Evolutionary conservation across 1,284 basidiomycete genomes (phyloP).

Genomic region (Ceratobasidium sp.): DNA sequence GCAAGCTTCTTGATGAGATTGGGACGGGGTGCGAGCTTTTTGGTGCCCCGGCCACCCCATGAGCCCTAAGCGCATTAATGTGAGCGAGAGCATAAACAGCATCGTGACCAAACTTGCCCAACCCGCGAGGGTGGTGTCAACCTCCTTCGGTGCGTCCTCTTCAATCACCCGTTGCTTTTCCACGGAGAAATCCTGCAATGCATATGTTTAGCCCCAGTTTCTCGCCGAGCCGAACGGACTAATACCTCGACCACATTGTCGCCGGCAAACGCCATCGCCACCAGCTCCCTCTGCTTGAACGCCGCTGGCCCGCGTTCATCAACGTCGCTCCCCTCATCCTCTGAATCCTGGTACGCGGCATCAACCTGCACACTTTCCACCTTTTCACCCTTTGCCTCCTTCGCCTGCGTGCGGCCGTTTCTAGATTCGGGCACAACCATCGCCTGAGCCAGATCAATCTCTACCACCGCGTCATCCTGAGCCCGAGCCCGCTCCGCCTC

Average conservation of each 20-base stretch:
- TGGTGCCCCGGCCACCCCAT: constrained; percentile 85
- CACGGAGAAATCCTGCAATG: constrained; percentile 78
- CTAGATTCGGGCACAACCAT: constrained; percentile 11
- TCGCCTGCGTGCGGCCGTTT: constrained; percentile 36
- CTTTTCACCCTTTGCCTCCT: constrained; percentile 44
- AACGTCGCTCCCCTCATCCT: constrained; percentile 62
- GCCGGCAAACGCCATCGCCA: constrained; percentile 93
- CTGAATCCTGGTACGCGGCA: constrained; percentile 58
- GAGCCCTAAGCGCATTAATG: constrained; percentile 65
- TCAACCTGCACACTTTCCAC: constrained; percentile 47
- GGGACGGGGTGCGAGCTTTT: constrained; percentile 64
- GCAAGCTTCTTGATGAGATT: constrained; percentile 78
- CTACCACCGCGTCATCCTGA: constrained; percentile 32
- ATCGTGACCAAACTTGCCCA: constrained; percentile 70
- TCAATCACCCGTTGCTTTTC: constrained; percentile 81
- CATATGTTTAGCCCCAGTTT: constrained; percentile 2
- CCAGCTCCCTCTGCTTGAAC: constrained; percentile 86
- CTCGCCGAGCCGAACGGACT: constrained; percentile 22
- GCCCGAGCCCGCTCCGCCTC: constrained; percentile 45
- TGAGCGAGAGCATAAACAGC: neutral
- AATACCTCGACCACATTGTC: constrained; percentile 90
- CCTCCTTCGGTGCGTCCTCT: constrained; percentile 80
- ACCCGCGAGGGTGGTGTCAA: constrained; percentile 91
- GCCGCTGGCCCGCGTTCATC: constrained; percentile 66
- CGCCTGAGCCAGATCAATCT: constrained; percentile 22